Percentiles rank a stretch among this genome's conserved stretches.
Conservation (phyloP, 257 asterid species). For the Petrea volubilis region DNA sequence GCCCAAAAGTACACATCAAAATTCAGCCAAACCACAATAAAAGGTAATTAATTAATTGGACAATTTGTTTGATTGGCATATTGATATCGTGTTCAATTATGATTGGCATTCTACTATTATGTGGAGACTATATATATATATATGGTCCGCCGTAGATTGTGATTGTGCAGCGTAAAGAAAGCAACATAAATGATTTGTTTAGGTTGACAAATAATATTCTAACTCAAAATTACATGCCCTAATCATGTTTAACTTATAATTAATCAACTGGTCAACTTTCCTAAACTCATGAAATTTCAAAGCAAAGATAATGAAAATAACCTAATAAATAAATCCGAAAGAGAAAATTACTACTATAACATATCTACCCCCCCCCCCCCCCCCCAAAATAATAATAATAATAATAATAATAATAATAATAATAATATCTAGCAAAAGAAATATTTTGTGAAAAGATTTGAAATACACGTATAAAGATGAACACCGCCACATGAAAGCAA, state of each 20-base stretch:
- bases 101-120: neutral
- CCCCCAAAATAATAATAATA: too few species aligned
- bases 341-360: too few species aligned
- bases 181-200: slow-evolving; percentile 17
- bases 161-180: slow-evolving; percentile 29
- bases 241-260: neutral
- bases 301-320: too few species aligned
- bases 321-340: too few species aligned
- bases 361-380: too few species aligned
- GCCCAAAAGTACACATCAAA: neutral
- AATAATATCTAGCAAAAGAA: too few species aligned
- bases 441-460: too few species aligned
- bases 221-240: neutral
- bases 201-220: slow-evolving; percentile 6
- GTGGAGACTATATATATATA: neutral
- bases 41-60: neutral
- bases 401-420: too few species aligned
- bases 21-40: neutral
- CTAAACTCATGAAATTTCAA: neutral
- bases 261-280: neutral
- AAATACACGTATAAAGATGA: too few species aligned
- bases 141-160: neutral
- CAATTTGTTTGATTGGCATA: neutral
- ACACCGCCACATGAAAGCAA: too few species aligned
- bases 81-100: slow-evolving; percentile 8